These are phyloP conservation scores for Fusarium udum DNA, from an alignment of 2,329 filamentous ascomycete species.

Conservation along the genomic window DNA sequence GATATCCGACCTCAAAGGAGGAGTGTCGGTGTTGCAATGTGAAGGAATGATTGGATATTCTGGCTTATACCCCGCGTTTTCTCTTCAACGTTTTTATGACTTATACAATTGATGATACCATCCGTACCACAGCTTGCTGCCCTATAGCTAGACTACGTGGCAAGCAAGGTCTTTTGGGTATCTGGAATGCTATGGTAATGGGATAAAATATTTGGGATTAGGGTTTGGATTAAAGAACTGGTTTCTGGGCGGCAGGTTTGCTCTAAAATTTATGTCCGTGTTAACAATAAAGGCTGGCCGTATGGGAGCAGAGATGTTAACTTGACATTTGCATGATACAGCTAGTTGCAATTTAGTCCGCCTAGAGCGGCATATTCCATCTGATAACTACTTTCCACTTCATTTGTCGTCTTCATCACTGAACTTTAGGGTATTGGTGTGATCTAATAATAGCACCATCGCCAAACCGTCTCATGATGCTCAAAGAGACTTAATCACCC, in stretches of 20 bases:
- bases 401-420: not conserved
- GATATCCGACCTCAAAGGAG: slow-evolving; percentile 25
- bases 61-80: slow-evolving; percentile 33
- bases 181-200: slow-evolving; percentile 11
- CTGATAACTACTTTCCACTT: not conserved
- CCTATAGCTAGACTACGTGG: slow-evolving; percentile 34
- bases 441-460: not conserved
- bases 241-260: slow-evolving; percentile 28
- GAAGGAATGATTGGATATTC: slow-evolving; percentile 28
- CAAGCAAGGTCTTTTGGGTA: slow-evolving; percentile 3
- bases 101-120: slow-evolving; percentile 43
- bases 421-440: not conserved
- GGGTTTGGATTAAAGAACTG: not conserved
- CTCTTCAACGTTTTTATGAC: slow-evolving; percentile 28
- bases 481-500: not conserved
- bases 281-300: slow-evolving; percentile 1
- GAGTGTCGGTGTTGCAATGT: slow-evolving; percentile 46
- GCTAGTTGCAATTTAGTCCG: not conserved
- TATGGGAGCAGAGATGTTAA: not conserved
- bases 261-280: slow-evolving; percentile 24
- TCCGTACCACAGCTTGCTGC: slow-evolving; percentile 5
- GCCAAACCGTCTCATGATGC: not conserved
- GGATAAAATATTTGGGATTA: slow-evolving; percentile 12
- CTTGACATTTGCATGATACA: not conserved
- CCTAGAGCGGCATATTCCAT: slow-evolving; percentile 11